Evolutionary conservation across 1,284 basidiomycete genomes (phyloP), one percentile per base, ranked within the genome.

Genomic region (Entoloma clypeatum): DNA sequence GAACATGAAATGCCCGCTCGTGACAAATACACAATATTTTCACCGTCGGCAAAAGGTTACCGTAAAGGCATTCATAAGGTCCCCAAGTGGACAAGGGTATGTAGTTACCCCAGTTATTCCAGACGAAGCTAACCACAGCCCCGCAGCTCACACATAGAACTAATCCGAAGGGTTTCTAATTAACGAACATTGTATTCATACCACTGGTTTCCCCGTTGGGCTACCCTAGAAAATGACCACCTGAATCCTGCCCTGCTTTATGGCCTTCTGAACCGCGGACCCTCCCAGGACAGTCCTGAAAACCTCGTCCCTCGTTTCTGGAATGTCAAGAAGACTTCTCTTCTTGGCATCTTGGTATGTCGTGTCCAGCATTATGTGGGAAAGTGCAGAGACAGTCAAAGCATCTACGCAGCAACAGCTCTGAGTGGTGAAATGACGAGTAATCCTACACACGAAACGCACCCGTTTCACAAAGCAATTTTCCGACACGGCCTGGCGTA

Each of bases 11-110:
- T 94, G 92, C 72, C 70, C 10, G 68, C 92, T 1, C 75, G 75
- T 64, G 94, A 99, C 71, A 99, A 99, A 67, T 99, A 98, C 69
- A 97, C 94, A 0, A 81, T 88, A 13, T 99, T 94, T 65, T 83
- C 78, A 39, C 73, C 79, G 14, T 81, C 78, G 37, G 70, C 70
- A 5, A 68, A 63, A 45, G 85, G 86, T 4, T 99, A 94, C 67
- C 72, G 95, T 36, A 99, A 99, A 61, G 86, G 88, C 14, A 88
- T 97, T 31, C 95, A 99, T 69, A 96, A 96, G 62, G 89, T 96
- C 21, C 92, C 92, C 14, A 94, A 95, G 60, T 95, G 86, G 77
- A 95, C 92, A 45, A 75, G 89, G 63, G 92, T 93, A 56, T 49
- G 86, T 71, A 16, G 14, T 34, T 13, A 30, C 16, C 17, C n/a